Evolutionary conservation across 495 filamentous ascomycete genomes (phyloP).

Genomic region (Chlorociboria aeruginascens): DNA sequence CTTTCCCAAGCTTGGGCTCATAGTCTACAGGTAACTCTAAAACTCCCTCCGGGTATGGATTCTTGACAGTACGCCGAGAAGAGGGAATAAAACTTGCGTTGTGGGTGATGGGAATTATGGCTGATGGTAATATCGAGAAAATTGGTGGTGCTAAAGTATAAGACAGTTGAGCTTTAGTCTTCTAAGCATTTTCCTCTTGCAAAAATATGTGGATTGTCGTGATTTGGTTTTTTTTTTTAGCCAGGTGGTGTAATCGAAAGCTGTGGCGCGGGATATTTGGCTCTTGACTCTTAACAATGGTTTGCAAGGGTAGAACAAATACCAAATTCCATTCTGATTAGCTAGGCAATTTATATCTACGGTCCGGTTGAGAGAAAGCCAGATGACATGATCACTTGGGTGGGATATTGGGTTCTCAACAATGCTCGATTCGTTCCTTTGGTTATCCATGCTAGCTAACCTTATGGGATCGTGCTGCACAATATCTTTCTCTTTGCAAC

Average conservation of each 20-base stretch:
- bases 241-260: slow-evolving; percentile 2
- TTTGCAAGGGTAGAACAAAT: slow-evolving; percentile 17
- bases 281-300: slow-evolving; percentile 7
- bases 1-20: slow-evolving; percentile 64
- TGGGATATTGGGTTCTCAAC: no score
- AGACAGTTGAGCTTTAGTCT: slow-evolving; percentile 6
- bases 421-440: no score
- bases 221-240: slow-evolving; percentile 4
- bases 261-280: slow-evolving; percentile 1
- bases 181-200: slow-evolving; percentile 4
- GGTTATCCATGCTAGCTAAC: no score
- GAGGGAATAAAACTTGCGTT: slow-evolving; percentile 9
- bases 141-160: slow-evolving; percentile 8
- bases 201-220: slow-evolving; percentile 4
- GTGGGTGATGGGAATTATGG: background rate
- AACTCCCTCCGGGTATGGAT: slow-evolving; percentile 1
- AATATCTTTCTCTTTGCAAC: no score
- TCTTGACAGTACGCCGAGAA: slow-evolving; percentile 3
- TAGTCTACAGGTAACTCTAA: slow-evolving; percentile 16
- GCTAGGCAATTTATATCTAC: slow-evolving; percentile 3
- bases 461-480: no score
- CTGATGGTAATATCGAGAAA: slow-evolving; percentile 5
- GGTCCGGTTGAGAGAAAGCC: background rate
- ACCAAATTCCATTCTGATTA: slow-evolving; percentile 13
- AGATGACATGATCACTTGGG: background rate